phyloP scores from a whole-genome alignment of 2,329 filamentous ascomycete species.

The Neodidymelliopsis sp. region DNA sequence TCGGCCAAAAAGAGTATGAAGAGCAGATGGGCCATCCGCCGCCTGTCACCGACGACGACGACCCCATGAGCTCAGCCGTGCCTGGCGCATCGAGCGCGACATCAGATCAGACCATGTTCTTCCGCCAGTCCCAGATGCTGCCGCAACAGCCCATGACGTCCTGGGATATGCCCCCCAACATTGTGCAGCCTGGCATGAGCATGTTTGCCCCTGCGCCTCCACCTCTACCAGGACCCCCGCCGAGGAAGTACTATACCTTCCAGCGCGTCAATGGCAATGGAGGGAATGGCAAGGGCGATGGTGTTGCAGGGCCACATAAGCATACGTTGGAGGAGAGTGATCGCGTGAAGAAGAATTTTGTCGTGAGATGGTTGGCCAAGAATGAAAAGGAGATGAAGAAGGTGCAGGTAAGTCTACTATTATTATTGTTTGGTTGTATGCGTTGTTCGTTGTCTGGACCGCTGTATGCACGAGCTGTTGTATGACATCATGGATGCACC shows the following conservation, averaged over 20 bases:
- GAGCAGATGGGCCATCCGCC: slow-evolving; percentile 44
- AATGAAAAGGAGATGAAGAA: slow-evolving; percentile 71
- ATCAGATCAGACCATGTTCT: slow-evolving; percentile 31
- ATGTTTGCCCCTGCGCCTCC: slow-evolving; percentile 23
- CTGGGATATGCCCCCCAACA: slow-evolving; percentile 38
- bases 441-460: slow-evolving; percentile 3
- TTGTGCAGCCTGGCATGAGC: slow-evolving; percentile 23
- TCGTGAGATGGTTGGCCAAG: slow-evolving; percentile 70
- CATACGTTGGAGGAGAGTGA: slow-evolving; percentile 78
- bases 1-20: slow-evolving; percentile 59
- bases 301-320: slow-evolving; percentile 74
- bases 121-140: slow-evolving; percentile 26
- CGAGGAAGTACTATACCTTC: slow-evolving; percentile 67
- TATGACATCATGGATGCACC: slow-evolving; percentile 22
- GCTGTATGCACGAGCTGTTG: slow-evolving; percentile 1
- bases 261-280: slow-evolving; percentile 81
- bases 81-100: slow-evolving; percentile 4
- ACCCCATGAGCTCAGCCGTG: slow-evolving; percentile 8
- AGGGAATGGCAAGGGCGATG: slow-evolving; percentile 74
- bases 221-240: slow-evolving; percentile 7
- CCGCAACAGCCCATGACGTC: slow-evolving; percentile 23
- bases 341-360: slow-evolving; percentile 81
- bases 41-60: slow-evolving; percentile 24
- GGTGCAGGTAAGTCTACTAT: slow-evolving; percentile 41
- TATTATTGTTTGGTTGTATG: neutral